Evolutionary conservation across 495 filamentous ascomycete species (phyloP), one percentile per base, ranked within the genome.

Genomic region (Penicillium robsamsonii): DNA sequence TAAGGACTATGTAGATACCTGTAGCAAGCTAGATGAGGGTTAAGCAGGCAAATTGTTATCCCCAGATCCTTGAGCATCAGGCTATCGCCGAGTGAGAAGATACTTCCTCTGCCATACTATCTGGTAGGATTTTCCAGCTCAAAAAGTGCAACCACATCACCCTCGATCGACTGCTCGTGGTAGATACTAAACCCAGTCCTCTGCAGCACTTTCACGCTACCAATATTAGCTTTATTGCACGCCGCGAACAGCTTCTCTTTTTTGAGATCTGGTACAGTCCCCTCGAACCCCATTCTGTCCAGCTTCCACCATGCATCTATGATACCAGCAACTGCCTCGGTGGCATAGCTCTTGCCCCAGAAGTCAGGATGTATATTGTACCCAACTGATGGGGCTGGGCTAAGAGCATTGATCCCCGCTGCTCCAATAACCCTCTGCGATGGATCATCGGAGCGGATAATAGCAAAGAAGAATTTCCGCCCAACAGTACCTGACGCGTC

Each of bases 271-370:
- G 12, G n/a, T 27, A 8, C 24, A 3, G 13, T 10, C 18, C 10
- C 35, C 20, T 40, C 29, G 11, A 20, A 13, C 0, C 42, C 33
- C 30, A 43, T 53, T 15, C 64, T 49, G 11, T 52, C 33, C 11
- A 68, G 60, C 10, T 59, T 63, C 60, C 62, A 68, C 65, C 65
- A 68, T 9, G 57, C 62, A 54, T 63, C 57, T 10, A 66, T 22
- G 13, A 68, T 27, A 5, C 48, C 65, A 18, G 44, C 48, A 17
- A 65, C 62, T 2, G 65, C 65, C 47, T 68, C 65, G 25, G 54
- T 63, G 15, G 50, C 54, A 29, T 57, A 68, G 3, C 65, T 60
- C 35, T 55, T 59, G 0, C 59, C 55, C 65, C 65, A 68, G 33
- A 59, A 62, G 15, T 60, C 63, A 6, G 68, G 66, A 31, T 71